Base-by-base conservation (phyloP, 495 filamentous ascomycete species). In the Neurospora terricola region DNA sequence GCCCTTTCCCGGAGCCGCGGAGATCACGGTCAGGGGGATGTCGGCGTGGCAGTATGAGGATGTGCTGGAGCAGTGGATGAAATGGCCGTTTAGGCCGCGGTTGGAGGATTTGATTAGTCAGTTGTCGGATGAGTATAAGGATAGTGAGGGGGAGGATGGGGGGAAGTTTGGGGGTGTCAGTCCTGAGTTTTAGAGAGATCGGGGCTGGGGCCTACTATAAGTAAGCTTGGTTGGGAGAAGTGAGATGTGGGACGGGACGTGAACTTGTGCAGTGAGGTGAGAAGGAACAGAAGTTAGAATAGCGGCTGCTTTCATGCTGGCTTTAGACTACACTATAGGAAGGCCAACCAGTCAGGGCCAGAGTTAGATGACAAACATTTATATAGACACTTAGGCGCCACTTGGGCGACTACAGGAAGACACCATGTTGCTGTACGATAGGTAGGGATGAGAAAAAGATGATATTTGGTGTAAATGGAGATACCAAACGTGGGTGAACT, bases 21-120 rank as follows among this genome's bases (percentile, higher is more conserved):
- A 82, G 69, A 73, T 87, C 30, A 74, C 78, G 8, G 73, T 82
- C 18, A 76, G 89, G n/a, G 75, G 76, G 27, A 69, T 91, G 27
- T 84, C 78, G 27, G 73, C 77, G 71, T 73, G 73, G 30, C 86
- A 90, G 80, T 75, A 86, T 45, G 76, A 84, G n/a, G 85, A 86
- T 62, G 75, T 91, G 7, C 38, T 84, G 3, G 79, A 84, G 72
- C 82, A 83, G 12, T 91, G 86, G 85, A 80, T 84, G 78, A 77
- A 82, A 38, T 91, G 89, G 89, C 88, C 89, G n/a, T 90, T 89
- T 69, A 77, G 77, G n/a, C 86, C 87, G 1, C 71, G 48, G 4
- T 84, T 83, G 43, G 16, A 72, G 34, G 82, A 87, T 62, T 72
- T 88, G 40, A 73, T 87, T 6, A 74, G 71, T 18, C 75, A 80